A percentile compares a stretch with the other conserved stretches of the same genome.
phyloP scores from a whole-genome alignment of 805 yeast genomes.

The Barnettozyma californica region DNA sequence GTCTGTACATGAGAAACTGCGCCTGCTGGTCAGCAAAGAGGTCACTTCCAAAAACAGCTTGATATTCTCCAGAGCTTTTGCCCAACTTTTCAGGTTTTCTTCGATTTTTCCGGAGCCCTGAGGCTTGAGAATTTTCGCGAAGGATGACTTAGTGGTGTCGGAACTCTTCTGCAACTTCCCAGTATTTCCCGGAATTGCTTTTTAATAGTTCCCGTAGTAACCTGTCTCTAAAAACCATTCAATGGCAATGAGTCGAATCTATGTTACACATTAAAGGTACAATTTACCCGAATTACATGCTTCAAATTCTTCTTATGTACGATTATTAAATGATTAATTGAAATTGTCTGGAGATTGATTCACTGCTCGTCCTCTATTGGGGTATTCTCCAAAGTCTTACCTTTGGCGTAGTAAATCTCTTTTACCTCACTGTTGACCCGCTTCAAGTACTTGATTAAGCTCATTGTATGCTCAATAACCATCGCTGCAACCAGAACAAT shows the following conservation, averaged over 20 bases:
- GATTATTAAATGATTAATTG: background rate
- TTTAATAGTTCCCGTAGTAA: too few species aligned
- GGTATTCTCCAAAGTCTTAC: slow-evolving; percentile 43
- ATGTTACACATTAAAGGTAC: too few species aligned
- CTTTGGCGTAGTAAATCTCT: slow-evolving; percentile 51
- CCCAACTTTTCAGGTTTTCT: slow-evolving; percentile 1
- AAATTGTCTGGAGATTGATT: background rate
- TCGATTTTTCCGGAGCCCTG: background rate
- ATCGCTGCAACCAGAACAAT: slow-evolving; percentile 9
- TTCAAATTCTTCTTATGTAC: too few species aligned
- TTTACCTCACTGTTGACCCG: slow-evolving; percentile 42
- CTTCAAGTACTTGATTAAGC: slow-evolving; percentile 4
- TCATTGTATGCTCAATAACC: background rate
- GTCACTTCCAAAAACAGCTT: background rate
- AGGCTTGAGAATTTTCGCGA: background rate
- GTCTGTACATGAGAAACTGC: slow-evolving; percentile 5
- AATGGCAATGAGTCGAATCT: too few species aligned
- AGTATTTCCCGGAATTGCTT: too few species aligned
- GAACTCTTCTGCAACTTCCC: background rate
- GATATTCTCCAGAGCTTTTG: background rate
- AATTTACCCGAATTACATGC: too few species aligned
- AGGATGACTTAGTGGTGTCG: background rate
- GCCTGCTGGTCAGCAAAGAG: background rate
- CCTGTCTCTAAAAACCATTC: too few species aligned
- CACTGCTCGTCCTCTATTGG: slow-evolving; percentile 1